Base-by-base conservation (phyloP, 1,284 basidiomycete genomes). In the Hemileia vastatrix region DNA sequence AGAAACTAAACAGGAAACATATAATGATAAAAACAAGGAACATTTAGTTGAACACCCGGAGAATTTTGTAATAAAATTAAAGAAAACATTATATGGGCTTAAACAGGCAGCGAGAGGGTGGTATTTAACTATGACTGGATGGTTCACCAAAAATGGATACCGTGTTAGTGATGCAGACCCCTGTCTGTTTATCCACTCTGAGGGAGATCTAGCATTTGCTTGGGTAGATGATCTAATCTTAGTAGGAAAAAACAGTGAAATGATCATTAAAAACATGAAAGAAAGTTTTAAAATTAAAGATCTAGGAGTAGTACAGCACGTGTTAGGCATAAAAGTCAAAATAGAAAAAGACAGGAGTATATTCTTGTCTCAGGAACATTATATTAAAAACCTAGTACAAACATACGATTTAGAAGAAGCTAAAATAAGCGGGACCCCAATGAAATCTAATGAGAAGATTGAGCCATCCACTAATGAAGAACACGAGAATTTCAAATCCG, bases 381-480 rank as follows among this genome's bases (percentile, higher is more conserved):
- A n/a, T n/a, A n/a, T n/a, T n/a, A n/a, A n/a, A n/a, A n/a, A n/a
- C n/a, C n/a, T n/a, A n/a, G n/a, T n/a, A n/a, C n/a, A n/a, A n/a
- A n/a, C n/a, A n/a, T n/a, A n/a, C n/a, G n/a, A n/a, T n/a, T n/a
- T n/a, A n/a, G n/a, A n/a, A n/a, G n/a, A n/a, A n/a, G n/a, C n/a
- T n/a, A n/a, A n/a, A n/a, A n/a, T n/a, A n/a, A n/a, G n/a, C n/a
- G n/a, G n/a, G n/a, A n/a, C n/a, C n/a, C n/a, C n/a, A n/a, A n/a
- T n/a, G n/a, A n/a, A n/a, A n/a, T n/a, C n/a, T n/a, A n/a, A n/a
- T n/a, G n/a, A n/a, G n/a, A n/a, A n/a, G n/a, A n/a, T n/a, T n/a
- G n/a, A n/a, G n/a, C n/a, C n/a, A 52, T n/a, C 50, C 8, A 31
- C 47, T 4, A 33, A 52, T 18, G 33, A 36, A 21, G 57, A 59